Percentiles rank a stretch among this genome's conserved stretches.
Evolutionary conservation across 305 asterid species (phyloP).

Genomic region (Nicotiana rustica): DNA sequence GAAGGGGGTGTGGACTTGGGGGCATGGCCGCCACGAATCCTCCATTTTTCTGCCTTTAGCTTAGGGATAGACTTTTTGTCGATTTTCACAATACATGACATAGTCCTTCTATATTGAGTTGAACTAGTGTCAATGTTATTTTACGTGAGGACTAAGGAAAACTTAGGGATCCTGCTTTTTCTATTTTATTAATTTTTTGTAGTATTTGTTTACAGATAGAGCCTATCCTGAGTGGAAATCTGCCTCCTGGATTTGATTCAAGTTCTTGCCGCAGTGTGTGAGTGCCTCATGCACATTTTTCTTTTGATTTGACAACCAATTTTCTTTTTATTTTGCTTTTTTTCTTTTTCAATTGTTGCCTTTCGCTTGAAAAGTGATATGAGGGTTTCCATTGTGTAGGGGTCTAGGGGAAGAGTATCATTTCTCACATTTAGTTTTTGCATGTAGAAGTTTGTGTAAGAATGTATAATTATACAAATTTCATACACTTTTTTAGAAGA

Average conservation of each 20-base stretch:
- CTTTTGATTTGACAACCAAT: constrained; percentile 20
- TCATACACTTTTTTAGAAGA: background rate
- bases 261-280: constrained; percentile 96
- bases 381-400: background rate
- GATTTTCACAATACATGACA: background rate
- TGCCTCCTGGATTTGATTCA: constrained; percentile 94
- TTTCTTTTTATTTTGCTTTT: background rate
- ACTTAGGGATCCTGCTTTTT: background rate
- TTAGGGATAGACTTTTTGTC: background rate
- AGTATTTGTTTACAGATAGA: constrained; percentile 71
- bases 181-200: background rate
- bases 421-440: background rate
- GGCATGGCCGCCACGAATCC: background rate
- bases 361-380: constrained; percentile 35
- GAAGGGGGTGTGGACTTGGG: constrained; percentile 14
- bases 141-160: background rate
- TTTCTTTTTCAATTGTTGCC: constrained; percentile 19
- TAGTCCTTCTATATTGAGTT: background rate
- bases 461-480: background rate
- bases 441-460: background rate
- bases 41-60: background rate
- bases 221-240: constrained; percentile 90
- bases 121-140: background rate
- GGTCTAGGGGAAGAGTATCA: background rate
- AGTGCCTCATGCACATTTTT: constrained; percentile 48